Evolutionary conservation across 208 protist species (phyloP).

Genomic region (Trypanosoma vivax): DNA sequence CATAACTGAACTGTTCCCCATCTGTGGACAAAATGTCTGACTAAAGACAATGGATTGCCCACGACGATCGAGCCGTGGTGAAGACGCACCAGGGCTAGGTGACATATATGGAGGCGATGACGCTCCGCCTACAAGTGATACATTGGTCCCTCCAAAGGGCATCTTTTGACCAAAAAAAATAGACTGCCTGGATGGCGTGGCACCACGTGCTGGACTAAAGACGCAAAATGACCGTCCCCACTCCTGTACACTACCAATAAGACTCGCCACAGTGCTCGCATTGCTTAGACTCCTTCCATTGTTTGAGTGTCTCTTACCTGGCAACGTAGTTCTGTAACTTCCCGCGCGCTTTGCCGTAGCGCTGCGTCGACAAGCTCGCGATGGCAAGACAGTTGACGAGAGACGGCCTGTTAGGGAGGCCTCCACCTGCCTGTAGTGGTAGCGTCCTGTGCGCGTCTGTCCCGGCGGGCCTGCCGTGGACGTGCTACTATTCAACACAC

Average conservation of each 20-base stretch:
- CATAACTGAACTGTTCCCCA: background rate
- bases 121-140: background rate
- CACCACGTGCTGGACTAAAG: slow-evolving; percentile 30
- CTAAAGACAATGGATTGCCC: slow-evolving; percentile 11
- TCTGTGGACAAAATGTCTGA: background rate
- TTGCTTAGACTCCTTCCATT: slow-evolving; percentile 38
- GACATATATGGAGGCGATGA: slow-evolving; percentile 1
- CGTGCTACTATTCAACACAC: slow-evolving; percentile 50
- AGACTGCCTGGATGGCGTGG: slow-evolving; percentile 1
- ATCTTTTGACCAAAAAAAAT: slow-evolving; percentile 10
- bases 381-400: slow-evolving; percentile 2
- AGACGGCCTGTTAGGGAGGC: slow-evolving; percentile 20
- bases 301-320: background rate
- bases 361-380: background rate
- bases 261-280: slow-evolving; percentile 28
- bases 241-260: slow-evolving; percentile 53
- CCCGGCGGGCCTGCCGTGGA: slow-evolving; percentile 77
- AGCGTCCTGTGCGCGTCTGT: slow-evolving; percentile 45
- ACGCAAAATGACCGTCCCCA: slow-evolving; percentile 76
- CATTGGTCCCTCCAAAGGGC: slow-evolving; percentile 6
- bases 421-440: slow-evolving; percentile 32
- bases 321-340: slow-evolving; percentile 18
- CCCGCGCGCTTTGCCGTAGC: slow-evolving; percentile 26
- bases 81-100: background rate
- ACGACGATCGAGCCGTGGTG: background rate